Conservation (phyloP, 2,329 filamentous ascomycete genomes). For the Colletotrichum sp. region DNA sequence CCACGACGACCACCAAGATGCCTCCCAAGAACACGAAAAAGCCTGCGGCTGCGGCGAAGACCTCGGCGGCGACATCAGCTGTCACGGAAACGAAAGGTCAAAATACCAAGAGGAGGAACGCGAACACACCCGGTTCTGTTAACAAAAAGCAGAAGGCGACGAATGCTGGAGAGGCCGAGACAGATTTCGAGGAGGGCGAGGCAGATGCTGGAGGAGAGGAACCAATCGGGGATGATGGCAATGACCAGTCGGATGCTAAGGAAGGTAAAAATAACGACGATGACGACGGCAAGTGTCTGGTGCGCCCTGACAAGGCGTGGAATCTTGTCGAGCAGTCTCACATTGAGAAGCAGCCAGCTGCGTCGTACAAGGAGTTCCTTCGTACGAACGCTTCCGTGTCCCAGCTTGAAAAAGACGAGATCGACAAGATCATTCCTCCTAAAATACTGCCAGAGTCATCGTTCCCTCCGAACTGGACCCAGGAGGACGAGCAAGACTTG, state of each 20-base stretch:
- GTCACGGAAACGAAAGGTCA: background rate
- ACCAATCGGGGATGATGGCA: background rate
- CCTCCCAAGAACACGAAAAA: background rate
- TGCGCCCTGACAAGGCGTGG: background rate
- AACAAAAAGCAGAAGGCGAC: background rate
- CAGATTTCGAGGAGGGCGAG: background rate
- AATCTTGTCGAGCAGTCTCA: background rate
- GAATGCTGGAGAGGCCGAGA: accelerated
- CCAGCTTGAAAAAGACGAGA: too few species aligned
- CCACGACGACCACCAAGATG: background rate
- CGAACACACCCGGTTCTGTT: background rate
- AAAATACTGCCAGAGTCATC: too few species aligned
- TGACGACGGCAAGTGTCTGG: background rate
- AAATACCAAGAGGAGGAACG: background rate
- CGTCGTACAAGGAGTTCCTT: background rate
- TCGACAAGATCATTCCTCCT: too few species aligned
- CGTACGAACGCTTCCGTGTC: too few species aligned
- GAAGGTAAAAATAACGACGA: too few species aligned
- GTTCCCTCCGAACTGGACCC: too few species aligned
- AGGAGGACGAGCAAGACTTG: background rate
- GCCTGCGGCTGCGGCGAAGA: background rate
- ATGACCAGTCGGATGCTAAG: too few species aligned
- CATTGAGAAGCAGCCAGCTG: background rate
- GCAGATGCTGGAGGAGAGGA: background rate
- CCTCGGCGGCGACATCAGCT: background rate